These are phyloP conservation scores for Telopea speciosissima DNA, from an alignment of 177 flowering plant genomes.

Conservation along the genomic window DNA sequence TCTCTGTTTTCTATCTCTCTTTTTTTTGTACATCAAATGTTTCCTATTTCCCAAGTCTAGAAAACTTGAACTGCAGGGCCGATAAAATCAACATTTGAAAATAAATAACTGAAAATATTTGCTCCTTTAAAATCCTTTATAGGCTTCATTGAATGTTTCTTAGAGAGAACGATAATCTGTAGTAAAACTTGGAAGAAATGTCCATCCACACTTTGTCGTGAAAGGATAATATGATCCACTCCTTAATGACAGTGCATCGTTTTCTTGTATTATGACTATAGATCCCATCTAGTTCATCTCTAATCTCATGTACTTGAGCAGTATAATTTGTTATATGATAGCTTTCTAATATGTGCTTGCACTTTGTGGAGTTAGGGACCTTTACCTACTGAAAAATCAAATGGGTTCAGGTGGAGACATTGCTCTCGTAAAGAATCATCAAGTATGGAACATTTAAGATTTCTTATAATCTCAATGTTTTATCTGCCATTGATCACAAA, in stretches of 20 bases:
- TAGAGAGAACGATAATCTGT: no score
- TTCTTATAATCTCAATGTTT: no score
- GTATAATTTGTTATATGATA: neutral
- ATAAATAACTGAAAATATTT: neutral
- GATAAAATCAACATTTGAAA: no score
- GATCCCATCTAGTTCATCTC: no score
- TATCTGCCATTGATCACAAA: no score
- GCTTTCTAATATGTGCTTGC: neutral
- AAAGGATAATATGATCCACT: neutral
- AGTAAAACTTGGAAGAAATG: neutral
- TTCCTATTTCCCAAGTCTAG: no score
- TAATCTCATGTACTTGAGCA: neutral
- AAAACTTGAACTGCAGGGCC: no score
- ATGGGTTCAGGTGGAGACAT: constrained; percentile 37
- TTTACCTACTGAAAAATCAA: constrained; percentile 33
- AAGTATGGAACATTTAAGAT: no score
- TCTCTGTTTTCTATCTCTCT: no score
- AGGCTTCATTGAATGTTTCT: neutral
- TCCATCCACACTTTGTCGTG: neutral
- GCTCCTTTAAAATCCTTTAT: neutral
- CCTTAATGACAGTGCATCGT: neutral
- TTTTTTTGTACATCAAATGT: no score
- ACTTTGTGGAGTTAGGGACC: constrained; percentile 32
- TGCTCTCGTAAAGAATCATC: constrained; percentile 24
- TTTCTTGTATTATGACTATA: neutral